Evolutionary conservation across 441 rosid genomes (phyloP), one percentile per base, ranked within the genome.

Genomic region (Adansonia grandidieri): DNA sequence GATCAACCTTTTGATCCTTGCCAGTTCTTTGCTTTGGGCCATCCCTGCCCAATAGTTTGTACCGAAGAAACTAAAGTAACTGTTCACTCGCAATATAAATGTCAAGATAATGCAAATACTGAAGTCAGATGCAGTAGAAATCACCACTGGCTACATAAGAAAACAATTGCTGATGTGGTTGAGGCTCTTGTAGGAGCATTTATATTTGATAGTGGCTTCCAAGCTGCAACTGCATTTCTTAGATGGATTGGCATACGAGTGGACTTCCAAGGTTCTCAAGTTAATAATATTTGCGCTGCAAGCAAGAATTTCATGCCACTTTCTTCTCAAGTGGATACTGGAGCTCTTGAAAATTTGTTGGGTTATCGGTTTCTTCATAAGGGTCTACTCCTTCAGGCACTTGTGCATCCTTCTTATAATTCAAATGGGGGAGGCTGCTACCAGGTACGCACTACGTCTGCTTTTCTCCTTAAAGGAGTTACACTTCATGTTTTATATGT

Each of bases 171-270:
- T 61, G 99, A 96, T 84, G 92, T 91, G 58, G 93, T 91, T 60
- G 98, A 96, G 91, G 97, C 98, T 73, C 97, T 96, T 77, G 88
- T 96, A 44, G 99, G 99, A 77, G 98, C 97, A 74, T 91, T 94
- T 84, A 72, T 96, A 81, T 96, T 92, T 84, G 99, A 96, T 76
- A 85, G 89, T 80, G 98, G 99, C 80, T 96, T 96, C 85, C 90
- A 88, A 86, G 97, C 92, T 71, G 97, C 99, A 74, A 78, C 80
- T 64, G 93, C 93, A 63, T 93, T 96, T 89, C 97, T 96, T 80
- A 87, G 85, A 82, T 96, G 99, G 99, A 85, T 96, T 75, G 97
- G 97, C 76, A 89, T 96, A 78, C 78, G 84, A 74, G 89, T 89
- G 72, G 89, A 91, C 66, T 94, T 93, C 80, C 93, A 88, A 71